A percentile compares a stretch with the other conserved stretches of the same genome.
Conservation (phyloP, 805 yeast genomes). For the Priceomyces melissophilus region DNA sequence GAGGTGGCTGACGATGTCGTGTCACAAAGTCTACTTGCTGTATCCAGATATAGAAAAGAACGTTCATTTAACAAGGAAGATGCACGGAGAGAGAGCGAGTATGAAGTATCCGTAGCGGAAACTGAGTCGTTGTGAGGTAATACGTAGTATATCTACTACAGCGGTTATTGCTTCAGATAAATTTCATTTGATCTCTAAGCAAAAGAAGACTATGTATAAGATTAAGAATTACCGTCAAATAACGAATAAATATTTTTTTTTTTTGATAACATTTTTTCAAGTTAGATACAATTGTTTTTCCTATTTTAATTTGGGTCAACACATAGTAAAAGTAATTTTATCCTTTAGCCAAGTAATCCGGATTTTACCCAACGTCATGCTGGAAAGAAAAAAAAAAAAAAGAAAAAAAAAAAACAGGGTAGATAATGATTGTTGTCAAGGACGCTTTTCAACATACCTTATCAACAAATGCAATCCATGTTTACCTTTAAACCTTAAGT, state of each 20-base stretch:
- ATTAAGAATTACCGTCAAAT: conserved; percentile 1
- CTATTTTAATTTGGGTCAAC: no score
- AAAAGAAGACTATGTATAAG: conserved; percentile 4
- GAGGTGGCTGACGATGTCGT: conserved; percentile 58
- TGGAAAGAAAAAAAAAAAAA: no score
- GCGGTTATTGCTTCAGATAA: background rate
- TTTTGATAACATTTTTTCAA: conserved; percentile 1
- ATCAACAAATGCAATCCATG: no score
- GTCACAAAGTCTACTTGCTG: conserved; percentile 40
- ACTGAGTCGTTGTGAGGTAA: conserved; percentile 1
- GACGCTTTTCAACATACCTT: no score
- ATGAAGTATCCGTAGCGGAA: conserved; percentile 1
- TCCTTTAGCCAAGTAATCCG: no score
- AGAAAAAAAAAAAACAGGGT: no score
- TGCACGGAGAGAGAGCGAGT: background rate
- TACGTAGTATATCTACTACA: background rate
- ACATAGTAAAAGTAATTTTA: no score
- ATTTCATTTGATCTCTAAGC: conserved; percentile 1
- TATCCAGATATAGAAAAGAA: background rate
- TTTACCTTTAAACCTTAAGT: no score
- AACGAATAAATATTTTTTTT: conserved; percentile 4
- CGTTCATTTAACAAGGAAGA: background rate
- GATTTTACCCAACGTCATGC: no score
- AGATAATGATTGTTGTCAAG: no score
- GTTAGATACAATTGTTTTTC: no score